A percentile compares a stretch with the other conserved stretches of the same genome.
Evolutionary conservation across 1,284 basidiomycete genomes (phyloP).

Genomic region (Volvariella surrecta): DNA sequence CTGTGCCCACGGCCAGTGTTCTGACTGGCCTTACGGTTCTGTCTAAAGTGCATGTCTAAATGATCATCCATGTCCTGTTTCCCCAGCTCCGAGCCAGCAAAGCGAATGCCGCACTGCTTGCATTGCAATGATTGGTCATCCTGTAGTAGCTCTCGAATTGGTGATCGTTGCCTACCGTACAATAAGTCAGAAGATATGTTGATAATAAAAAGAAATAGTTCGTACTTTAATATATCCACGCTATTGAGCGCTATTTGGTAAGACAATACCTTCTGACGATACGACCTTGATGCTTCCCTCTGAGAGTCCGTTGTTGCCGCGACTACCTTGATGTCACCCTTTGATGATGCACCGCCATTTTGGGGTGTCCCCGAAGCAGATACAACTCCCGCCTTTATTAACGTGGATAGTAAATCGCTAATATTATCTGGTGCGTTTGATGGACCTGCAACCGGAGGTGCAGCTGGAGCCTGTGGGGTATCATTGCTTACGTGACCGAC

Average conservation of each 20-base stretch:
- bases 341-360: constrained; percentile 35
- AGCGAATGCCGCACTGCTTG: constrained; percentile 91
- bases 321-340: constrained; percentile 30
- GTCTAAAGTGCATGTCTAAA: constrained; percentile 95
- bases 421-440: constrained; percentile 33
- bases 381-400: constrained; percentile 71
- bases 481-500: constrained; percentile 9
- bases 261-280: constrained; percentile 64
- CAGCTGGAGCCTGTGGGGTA: constrained; percentile 17
- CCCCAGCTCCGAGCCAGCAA: constrained; percentile 62
- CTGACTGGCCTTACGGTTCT: constrained; percentile 86
- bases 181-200: constrained; percentile 9
- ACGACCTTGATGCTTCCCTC: constrained; percentile 47
- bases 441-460: constrained; percentile 20
- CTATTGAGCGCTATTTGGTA: constrained; percentile 64
- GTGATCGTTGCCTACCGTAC: constrained; percentile 56
- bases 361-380: constrained; percentile 43
- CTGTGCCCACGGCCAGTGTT: constrained; percentile 82
- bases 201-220: background rate
- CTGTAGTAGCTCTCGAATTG: constrained; percentile 62
- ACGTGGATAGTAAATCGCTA: constrained; percentile 51
- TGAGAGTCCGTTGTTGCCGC: constrained; percentile 26
- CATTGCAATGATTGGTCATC: constrained; percentile 76
- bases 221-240: constrained; percentile 66
- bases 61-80: constrained; percentile 83